These are phyloP conservation scores for Biscutella auriculata DNA, from an alignment of 441 rosid genomes.

Conservation along the genomic window DNA sequence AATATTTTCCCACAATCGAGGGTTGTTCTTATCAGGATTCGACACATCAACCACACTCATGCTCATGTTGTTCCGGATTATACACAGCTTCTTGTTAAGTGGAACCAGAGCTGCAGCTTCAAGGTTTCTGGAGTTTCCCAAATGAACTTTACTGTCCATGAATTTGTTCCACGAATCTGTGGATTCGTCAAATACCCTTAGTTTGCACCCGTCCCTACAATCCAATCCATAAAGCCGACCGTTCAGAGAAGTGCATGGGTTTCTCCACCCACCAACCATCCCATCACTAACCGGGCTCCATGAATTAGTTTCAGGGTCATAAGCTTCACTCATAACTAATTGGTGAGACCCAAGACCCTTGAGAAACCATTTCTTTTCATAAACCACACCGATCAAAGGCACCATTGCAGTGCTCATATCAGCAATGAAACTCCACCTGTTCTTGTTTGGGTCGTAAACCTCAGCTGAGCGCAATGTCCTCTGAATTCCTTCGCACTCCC, in stretches of 20 bases:
- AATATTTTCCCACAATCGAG: constrained; percentile 70
- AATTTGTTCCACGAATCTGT: constrained; percentile 71
- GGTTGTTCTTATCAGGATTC: constrained; percentile 53
- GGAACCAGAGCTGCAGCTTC: constrained; percentile 94
- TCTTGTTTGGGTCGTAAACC: constrained; percentile 75
- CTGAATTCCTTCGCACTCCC: constrained; percentile 82
- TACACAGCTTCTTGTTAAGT: constrained; percentile 66
- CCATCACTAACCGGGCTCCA: constrained; percentile 70
- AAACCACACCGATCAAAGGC: constrained; percentile 80
- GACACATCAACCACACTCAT: constrained; percentile 78
- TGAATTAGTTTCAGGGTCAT: constrained; percentile 54
- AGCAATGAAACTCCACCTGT: constrained; percentile 67
- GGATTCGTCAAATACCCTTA: constrained; percentile 55
- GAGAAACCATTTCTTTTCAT: constrained; percentile 77
- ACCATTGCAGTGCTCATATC: constrained; percentile 97
- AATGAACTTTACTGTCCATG: constrained; percentile 77
- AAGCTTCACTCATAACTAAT: constrained; percentile 82
- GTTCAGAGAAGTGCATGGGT: constrained; percentile 61
- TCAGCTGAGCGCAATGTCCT: constrained; percentile 86
- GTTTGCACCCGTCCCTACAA: constrained; percentile 81
- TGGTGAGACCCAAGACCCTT: constrained; percentile 79
- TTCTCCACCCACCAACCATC: constrained; percentile 81
- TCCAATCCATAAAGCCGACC: constrained; percentile 71
- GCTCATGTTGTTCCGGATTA: constrained; percentile 83
- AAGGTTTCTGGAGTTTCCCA: constrained; percentile 58